phyloP scores from a whole-genome alignment of 2,329 filamentous ascomycete genomes.

The Aspergillus candidus region DNA sequence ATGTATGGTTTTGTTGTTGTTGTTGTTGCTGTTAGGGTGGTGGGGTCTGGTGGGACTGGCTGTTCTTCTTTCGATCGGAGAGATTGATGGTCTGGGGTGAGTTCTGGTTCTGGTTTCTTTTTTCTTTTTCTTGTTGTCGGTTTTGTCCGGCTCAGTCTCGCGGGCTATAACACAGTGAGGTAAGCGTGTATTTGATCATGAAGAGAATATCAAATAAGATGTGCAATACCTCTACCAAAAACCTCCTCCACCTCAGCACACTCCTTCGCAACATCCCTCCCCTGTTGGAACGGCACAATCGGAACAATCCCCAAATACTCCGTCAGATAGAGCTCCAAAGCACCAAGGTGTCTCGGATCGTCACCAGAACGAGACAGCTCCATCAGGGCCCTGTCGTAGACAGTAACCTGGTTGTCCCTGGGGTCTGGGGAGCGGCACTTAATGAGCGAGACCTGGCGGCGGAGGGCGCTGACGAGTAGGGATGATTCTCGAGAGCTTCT shows the following conservation, averaged over 20 bases:
- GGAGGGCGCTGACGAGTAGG: slow-evolving; percentile 28
- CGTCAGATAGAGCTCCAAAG: slow-evolving; percentile 34
- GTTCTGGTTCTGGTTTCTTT: too few species aligned
- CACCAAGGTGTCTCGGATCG: slow-evolving; percentile 24
- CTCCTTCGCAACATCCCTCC: slow-evolving; percentile 22
- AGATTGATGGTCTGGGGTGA: too few species aligned
- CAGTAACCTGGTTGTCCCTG: slow-evolving; percentile 32
- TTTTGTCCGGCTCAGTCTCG: background rate
- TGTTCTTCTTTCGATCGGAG: too few species aligned
- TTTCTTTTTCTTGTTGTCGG: too few species aligned
- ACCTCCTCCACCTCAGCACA: slow-evolving; percentile 22
- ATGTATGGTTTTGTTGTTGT: background rate
- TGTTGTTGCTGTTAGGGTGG: background rate
- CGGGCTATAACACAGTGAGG: background rate
- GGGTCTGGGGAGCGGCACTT: slow-evolving; percentile 30
- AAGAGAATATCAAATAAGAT: background rate
- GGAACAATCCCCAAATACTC: slow-evolving; percentile 32
- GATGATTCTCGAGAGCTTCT: slow-evolving; percentile 17
- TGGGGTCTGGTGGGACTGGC: background rate
- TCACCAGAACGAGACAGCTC: slow-evolving; percentile 28
- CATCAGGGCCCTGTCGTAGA: slow-evolving; percentile 38
- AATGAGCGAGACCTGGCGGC: slow-evolving; percentile 31
- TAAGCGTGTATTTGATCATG: background rate
- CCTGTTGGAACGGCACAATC: slow-evolving; percentile 10
- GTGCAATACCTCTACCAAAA: slow-evolving; percentile 18